phyloP scores from a whole-genome alignment of 768 basidiomycete genomes.

The Auricularia auricula-judae region DNA sequence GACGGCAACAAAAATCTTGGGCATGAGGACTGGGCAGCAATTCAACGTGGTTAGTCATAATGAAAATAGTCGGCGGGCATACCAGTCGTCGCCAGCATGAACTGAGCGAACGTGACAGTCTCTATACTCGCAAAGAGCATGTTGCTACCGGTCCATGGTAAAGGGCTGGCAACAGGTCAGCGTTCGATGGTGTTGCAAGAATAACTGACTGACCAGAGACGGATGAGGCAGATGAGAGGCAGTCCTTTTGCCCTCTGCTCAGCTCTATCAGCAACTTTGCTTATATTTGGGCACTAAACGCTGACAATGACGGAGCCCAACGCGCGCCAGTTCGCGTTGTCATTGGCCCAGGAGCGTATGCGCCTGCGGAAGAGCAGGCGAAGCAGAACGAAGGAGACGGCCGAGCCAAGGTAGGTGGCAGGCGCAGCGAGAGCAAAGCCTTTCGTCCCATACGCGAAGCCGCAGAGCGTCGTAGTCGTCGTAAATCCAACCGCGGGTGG shows the following conservation, averaged over 20 bases:
- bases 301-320: conserved; percentile 65
- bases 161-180: not conserved
- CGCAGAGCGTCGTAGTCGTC: conserved; percentile 54
- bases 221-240: conserved; percentile 71
- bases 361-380: conserved; percentile 45
- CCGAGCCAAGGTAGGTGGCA: conserved; percentile 54
- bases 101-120: conserved; percentile 65
- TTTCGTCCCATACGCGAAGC: conserved; percentile 74
- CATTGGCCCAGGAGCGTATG: conserved; percentile 46
- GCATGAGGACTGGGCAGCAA: conserved; percentile 36
- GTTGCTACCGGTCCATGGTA: conserved; percentile 1
- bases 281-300: not conserved
- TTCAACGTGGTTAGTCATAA: not conserved
- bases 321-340: conserved; percentile 67
- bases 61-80: not conserved
- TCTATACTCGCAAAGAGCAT: conserved; percentile 44
- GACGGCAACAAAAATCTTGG: conserved; percentile 60
- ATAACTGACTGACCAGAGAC: not conserved
- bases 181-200: not conserved
- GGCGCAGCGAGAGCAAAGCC: conserved; percentile 57
- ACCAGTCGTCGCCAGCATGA: conserved; percentile 52
- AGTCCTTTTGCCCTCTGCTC: conserved; percentile 60
- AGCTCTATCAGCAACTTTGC: not conserved
- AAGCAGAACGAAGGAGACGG: conserved; percentile 47
- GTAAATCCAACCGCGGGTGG: conserved; percentile 61